Conservation (phyloP, 148 eudicot species). For the Chenopodium suecicum region DNA sequence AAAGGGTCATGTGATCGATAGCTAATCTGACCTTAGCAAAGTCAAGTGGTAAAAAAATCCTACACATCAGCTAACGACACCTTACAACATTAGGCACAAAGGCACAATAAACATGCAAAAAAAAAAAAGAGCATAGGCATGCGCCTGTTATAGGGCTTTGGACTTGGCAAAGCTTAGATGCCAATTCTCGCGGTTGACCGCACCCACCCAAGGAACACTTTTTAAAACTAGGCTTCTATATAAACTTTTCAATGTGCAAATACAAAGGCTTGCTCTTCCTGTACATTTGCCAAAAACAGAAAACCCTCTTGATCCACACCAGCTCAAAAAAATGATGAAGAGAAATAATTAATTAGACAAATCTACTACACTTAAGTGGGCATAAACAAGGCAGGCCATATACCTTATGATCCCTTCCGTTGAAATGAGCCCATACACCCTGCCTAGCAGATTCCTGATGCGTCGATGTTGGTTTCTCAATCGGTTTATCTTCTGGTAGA, state of each 20-base stretch:
- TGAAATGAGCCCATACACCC: conserved; percentile 55
- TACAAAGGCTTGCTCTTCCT: too few relatives aligned
- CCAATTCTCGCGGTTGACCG: too few relatives aligned
- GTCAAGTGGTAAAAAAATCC: too few relatives aligned
- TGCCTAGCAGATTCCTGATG: conserved; percentile 49
- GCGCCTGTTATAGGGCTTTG: too few relatives aligned
- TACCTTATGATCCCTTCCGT: conserved; percentile 70
- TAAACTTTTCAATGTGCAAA: neutral
- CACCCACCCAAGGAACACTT: too few relatives aligned
- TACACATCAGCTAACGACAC: too few relatives aligned
- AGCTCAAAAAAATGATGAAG: neutral
- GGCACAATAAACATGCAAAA: too few relatives aligned
- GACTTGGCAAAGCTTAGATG: too few relatives aligned
- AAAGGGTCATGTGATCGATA: too few relatives aligned
- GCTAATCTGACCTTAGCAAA: too few relatives aligned
- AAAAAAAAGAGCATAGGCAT: too few relatives aligned
- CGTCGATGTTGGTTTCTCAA: conserved; percentile 43
- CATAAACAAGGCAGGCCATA: neutral
- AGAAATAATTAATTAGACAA: neutral
- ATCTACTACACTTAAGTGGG: conserved; percentile 5
- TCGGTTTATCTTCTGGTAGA: conserved; percentile 61
- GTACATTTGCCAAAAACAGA: neutral
- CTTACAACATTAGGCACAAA: too few relatives aligned
- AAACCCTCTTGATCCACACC: conserved; percentile 5
- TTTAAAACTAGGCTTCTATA: neutral